Evolutionary conservation across 2,329 filamentous ascomycete species (phyloP), one percentile per base, ranked within the genome.

Genomic region (Magnaporthiopsis poae): DNA sequence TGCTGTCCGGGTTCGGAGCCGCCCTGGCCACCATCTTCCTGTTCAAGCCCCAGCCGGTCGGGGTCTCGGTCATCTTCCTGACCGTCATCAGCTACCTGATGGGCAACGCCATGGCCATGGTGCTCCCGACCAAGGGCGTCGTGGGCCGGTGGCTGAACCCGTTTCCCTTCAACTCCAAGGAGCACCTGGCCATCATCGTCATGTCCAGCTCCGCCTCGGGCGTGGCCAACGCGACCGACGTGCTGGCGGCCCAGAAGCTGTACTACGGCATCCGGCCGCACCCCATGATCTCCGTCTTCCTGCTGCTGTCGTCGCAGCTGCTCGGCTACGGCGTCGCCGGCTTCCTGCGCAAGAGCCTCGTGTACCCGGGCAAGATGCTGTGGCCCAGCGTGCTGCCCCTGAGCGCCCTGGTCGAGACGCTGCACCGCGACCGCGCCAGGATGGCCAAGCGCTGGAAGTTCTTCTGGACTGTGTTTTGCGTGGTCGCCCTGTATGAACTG

Each of bases 241-340:
- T 78, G 0, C 71, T 83, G 7, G 77, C 81, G 0, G 79, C 77
- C 0, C 79, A 84, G 71, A 72, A 77, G 66, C 75, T 84, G 2
- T 83, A 77, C 71, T 83, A 83, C 66, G 72, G 75, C n/a, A 71
- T 76, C 5, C 73, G 77, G 9, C 75, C 79, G 0, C 77, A 74
- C 67, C 73, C 74, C 3, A 77, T 71, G 4, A 75, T 77, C 0
- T 76, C 77, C 7, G 77, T 83, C 65, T 78, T 84, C 68, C 71
- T 82, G 39, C 74, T 77, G 0, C 70, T 84, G 8, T 81, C 81
- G 0, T 81, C 80, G 0, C 81, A 83, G 62, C 73, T 81, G 5
- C 74, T 83, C 21, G 81, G 81, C 0, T 84, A 80, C 60, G 82
- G 81, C 29, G 72, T 84, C 64, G 79, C 79, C 3, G 82, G 81